A percentile compares a stretch with the other conserved stretches of the same genome.
Evolutionary conservation across 164 flowering plant genomes (phyloP).

Genomic region (Piper longum): DNA sequence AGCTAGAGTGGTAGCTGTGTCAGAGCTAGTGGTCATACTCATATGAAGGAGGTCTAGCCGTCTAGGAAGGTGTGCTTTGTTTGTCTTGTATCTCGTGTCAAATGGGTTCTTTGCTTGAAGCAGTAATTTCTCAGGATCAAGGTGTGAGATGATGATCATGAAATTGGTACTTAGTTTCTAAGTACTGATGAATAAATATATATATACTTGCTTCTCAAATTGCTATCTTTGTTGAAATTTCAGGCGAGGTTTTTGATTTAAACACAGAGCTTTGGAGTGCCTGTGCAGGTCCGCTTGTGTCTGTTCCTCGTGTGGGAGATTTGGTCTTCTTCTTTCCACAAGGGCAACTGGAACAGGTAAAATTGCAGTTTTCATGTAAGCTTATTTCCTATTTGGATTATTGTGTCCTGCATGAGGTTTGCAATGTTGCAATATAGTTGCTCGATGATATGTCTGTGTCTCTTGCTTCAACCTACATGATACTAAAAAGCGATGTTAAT

Average conservation of each 20-base stretch:
- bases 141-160: no score
- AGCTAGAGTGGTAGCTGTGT: neutral
- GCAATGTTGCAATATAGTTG: neutral
- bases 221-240: neutral
- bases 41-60: neutral
- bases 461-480: neutral
- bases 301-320: constrained; percentile 34
- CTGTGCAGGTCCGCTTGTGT: constrained; percentile 43
- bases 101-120: no score
- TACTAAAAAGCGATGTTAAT: no score
- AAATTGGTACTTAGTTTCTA: no score
- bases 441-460: neutral
- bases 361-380: constrained; percentile 1
- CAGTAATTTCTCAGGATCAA: neutral
- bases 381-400: neutral
- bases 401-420: neutral
- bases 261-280: constrained; percentile 39
- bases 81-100: neutral
- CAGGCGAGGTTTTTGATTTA: constrained; percentile 18
- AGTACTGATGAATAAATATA: neutral
- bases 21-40: constrained; percentile 3
- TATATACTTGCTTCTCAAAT: neutral
- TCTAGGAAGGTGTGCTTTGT: no score
- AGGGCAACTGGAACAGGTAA: constrained; percentile 60
- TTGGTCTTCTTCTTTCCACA: constrained; percentile 52